Base-by-base conservation (phyloP, 1,284 basidiomycete species). In the Pyrrhoderma lamaoense region DNA sequence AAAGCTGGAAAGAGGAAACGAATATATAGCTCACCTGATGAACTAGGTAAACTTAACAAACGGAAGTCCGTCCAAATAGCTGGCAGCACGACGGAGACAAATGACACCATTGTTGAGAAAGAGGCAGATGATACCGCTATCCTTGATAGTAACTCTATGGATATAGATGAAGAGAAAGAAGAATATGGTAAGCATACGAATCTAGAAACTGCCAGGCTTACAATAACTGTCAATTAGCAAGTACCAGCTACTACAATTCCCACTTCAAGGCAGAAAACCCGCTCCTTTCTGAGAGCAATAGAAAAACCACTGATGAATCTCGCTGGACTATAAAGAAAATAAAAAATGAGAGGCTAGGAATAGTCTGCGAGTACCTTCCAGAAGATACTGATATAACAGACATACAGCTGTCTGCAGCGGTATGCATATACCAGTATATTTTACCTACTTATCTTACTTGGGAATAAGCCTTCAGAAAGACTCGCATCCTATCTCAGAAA, bases 21-120 rank as follows among this genome's bases (percentile, higher is more conserved):
- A 56, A 65, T 70, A 44, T 51, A 49, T 52, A 58, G 67, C 51
- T 22, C 16, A 5, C 4, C 21, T 14, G 67, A 74, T 51, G 69
- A 58, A 56, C 79, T 66, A 27, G 74, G 75, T 62, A 85, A 88
- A 60, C 70, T 85, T 49, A 85, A 86, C 70, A 85, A 80, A 62
- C 74, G 80, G 37, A 76, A 70, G 63, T 64, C 65, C 38, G 60
- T 69, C 56, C 59, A 59, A 45, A 60, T 72, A 54, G 58, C 60
- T 18, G 59, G 66, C 40, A 51, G 37, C 37, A 36, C 44, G 45
- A 53, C 55, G 27, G 25, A 53, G 27, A 31, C 27, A 60, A 45
- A 45, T 46, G 31, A 25, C 49, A 43, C 25, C 36, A 3, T 25
- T 3, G 38, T 7, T 7, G n/a, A 39, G 3, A 46, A 3, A 19